These are phyloP conservation scores for Leptosphaerulina australis DNA, from an alignment of 2,329 filamentous ascomycete genomes.

Conservation along the genomic window DNA sequence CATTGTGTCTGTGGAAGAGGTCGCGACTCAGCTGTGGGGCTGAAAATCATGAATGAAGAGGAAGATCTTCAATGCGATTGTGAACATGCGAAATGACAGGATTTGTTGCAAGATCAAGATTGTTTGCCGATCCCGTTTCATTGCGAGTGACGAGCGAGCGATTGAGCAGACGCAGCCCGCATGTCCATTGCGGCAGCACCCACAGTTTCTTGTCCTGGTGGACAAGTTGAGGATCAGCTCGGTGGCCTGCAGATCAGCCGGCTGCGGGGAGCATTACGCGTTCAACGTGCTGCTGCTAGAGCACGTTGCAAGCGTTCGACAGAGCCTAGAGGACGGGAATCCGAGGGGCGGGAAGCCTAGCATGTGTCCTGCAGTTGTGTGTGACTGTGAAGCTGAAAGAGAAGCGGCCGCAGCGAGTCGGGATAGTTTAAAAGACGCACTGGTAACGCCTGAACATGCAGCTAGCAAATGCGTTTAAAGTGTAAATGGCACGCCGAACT, in stretches of 20 bases:
- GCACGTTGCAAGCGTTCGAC: constrained; percentile 15
- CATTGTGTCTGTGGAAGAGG: background rate
- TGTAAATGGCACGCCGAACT: background rate
- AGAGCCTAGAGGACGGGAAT: constrained; percentile 3
- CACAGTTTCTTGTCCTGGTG: background rate
- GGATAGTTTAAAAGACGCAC: constrained; percentile 1
- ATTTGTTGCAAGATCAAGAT: background rate
- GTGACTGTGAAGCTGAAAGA: constrained; percentile 11
- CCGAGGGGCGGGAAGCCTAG: constrained; percentile 32
- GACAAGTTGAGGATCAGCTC: background rate
- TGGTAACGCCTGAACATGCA: constrained; percentile 3
- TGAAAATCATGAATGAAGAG: constrained; percentile 1
- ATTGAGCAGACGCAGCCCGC: background rate
- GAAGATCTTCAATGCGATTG: background rate
- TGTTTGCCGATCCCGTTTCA: constrained; percentile 2
- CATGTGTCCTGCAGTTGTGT: constrained; percentile 22
- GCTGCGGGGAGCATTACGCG: constrained; percentile 18
- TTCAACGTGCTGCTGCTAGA: constrained; percentile 8
- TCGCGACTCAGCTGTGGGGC: constrained; percentile 1
- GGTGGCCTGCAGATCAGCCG: constrained; percentile 6
- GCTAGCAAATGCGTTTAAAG: constrained; percentile 2
- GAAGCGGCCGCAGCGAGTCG: constrained; percentile 4
- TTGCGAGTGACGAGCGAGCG: background rate
- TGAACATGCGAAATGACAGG: constrained; percentile 1
- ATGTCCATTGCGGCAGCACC: background rate